These are phyloP conservation scores for Borovskyia barvae DNA, from an alignment of 208 protist genomes.

Conservation along the genomic window DNA sequence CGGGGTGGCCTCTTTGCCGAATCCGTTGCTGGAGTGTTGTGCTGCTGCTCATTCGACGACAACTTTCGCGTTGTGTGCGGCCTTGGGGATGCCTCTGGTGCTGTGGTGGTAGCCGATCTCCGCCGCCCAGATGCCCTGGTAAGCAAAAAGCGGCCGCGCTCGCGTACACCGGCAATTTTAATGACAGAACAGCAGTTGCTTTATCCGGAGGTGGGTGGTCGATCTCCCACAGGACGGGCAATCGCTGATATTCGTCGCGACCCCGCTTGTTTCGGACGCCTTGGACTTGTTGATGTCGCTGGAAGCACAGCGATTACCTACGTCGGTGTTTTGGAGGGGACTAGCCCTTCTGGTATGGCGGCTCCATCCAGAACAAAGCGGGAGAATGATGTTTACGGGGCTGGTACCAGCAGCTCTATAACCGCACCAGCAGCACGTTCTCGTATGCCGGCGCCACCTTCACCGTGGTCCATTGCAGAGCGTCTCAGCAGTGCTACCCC, in stretches of 20 bases:
- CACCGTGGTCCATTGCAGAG: slow-evolving; percentile 1
- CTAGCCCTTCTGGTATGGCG: no score
- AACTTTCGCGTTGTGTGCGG: slow-evolving; percentile 65
- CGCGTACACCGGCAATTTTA: background rate
- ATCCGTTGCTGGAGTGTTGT: slow-evolving; percentile 47
- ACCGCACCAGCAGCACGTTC: background rate
- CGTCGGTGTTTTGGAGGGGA: slow-evolving; percentile 35
- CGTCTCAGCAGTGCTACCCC: background rate
- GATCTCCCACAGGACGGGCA: slow-evolving; percentile 33
- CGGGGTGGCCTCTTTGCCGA: slow-evolving; percentile 5
- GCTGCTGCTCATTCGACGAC: slow-evolving; percentile 51
- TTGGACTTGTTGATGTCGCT: slow-evolving; percentile 58
- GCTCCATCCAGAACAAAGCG: no score
- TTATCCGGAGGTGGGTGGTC: slow-evolving; percentile 1
- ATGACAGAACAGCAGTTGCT: background rate
- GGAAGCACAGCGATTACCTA: slow-evolving; percentile 30
- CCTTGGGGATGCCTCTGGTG: slow-evolving; percentile 46
- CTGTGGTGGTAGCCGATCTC: slow-evolving; percentile 63
- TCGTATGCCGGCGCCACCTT: slow-evolving; percentile 8
- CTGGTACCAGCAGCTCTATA: no score
- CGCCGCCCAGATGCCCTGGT: slow-evolving; percentile 21
- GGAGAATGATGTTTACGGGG: no score
- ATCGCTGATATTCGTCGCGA: slow-evolving; percentile 44
- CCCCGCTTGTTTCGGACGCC: slow-evolving; percentile 18
- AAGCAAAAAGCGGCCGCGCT: background rate